phyloP scores from a whole-genome alignment of 768 basidiomycete species.

The Lactarius sp. region DNA sequence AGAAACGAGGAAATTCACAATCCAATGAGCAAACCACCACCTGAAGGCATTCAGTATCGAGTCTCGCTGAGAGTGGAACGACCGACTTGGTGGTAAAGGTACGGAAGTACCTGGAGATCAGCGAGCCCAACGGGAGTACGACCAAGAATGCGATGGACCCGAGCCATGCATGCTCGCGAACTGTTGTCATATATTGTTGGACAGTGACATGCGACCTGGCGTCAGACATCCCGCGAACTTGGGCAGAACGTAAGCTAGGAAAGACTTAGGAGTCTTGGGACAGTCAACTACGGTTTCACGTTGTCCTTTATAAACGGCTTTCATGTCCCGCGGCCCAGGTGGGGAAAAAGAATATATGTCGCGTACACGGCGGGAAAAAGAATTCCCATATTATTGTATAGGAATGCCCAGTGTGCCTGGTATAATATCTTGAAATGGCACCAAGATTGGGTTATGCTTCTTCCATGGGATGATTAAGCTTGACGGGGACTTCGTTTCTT shows the following conservation, averaged over 20 bases:
- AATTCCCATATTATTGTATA: neutral
- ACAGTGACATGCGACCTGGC: too few species aligned
- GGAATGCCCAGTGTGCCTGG: neutral
- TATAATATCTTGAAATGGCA: too few species aligned
- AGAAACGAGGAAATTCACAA: constrained; percentile 28
- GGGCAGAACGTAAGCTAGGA: too few species aligned
- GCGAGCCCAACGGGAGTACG: constrained; percentile 28
- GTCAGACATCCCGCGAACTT: neutral
- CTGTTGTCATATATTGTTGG: constrained; percentile 3
- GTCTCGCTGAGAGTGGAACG: neutral
- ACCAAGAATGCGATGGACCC: constrained; percentile 27
- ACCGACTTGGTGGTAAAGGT: constrained; percentile 24
- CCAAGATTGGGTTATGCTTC: too few species aligned
- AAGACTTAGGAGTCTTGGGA: neutral
- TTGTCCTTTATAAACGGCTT: neutral
- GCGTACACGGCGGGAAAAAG: neutral
- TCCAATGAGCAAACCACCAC: constrained; percentile 30
- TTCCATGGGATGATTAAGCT: too few species aligned
- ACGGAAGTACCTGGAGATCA: constrained; percentile 28
- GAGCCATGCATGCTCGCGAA: constrained; percentile 26
- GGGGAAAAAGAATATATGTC: too few species aligned
- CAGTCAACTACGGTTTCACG: neutral
- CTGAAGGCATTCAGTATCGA: neutral
- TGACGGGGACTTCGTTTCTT: too few species aligned
- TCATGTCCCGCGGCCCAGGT: neutral